These are phyloP conservation scores for Coelastrella sp. DNA, from an alignment of 139 green algal species.

Conservation along the genomic window DNA sequence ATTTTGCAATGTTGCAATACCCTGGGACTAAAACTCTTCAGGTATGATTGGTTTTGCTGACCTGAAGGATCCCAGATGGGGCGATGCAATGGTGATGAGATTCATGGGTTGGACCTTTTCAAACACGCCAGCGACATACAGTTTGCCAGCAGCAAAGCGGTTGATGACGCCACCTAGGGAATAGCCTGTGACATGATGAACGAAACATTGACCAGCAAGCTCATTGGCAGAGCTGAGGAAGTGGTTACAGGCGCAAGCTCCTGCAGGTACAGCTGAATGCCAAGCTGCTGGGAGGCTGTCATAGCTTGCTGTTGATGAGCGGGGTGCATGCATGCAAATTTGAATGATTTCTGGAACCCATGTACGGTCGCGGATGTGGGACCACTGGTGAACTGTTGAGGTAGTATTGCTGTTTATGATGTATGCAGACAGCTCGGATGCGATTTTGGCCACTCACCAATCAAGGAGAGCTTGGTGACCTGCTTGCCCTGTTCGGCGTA, in stretches of 20 bases:
- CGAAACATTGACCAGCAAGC: too few species aligned
- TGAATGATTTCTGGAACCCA: background rate
- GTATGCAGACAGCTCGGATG: background rate
- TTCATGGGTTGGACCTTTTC: conserved; percentile 3
- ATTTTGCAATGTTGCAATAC: too few species aligned
- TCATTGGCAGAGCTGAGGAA: background rate
- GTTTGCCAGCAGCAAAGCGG: conserved; percentile 44
- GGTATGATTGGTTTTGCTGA: background rate
- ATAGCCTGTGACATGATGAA: background rate
- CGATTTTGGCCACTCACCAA: background rate
- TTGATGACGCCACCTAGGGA: background rate
- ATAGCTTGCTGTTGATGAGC: background rate
- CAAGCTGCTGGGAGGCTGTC: background rate
- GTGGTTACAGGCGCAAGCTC: background rate
- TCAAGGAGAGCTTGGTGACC: background rate
- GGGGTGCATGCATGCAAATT: background rate
- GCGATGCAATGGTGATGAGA: conserved; percentile 42
- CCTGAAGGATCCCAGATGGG: conserved; percentile 41
- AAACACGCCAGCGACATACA: conserved; percentile 33
- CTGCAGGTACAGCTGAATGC: background rate
- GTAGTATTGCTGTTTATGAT: background rate
- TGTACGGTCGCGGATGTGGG: background rate
- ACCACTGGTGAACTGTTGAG: background rate
- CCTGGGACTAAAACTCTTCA: too few species aligned
- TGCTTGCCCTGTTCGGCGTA: background rate